phyloP scores from a whole-genome alignment of 805 yeast species.

The Metschnikowia reukaufii region DNA sequence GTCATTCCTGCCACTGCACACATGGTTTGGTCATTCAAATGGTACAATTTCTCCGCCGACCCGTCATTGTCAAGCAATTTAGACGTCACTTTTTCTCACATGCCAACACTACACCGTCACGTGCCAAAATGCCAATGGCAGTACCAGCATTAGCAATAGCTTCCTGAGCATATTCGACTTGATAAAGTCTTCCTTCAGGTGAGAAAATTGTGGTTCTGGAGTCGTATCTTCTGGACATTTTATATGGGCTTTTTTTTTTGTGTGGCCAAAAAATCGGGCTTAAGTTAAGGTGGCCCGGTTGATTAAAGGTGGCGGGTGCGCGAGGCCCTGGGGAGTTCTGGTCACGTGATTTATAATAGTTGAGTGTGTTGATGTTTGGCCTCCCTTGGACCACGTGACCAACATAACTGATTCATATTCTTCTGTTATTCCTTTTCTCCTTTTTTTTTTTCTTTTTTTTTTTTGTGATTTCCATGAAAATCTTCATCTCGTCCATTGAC shows the following conservation, averaged over 20 bases:
- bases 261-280: too few species aligned
- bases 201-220: slow-evolving; percentile 98
- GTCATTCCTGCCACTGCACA: slow-evolving; percentile 99
- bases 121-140: slow-evolving; percentile 72
- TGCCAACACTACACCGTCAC: slow-evolving; percentile 90
- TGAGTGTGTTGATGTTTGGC: too few species aligned
- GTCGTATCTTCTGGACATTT: slow-evolving; percentile 95
- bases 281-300: neutral
- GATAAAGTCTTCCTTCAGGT: slow-evolving; percentile 97
- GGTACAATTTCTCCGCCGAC: slow-evolving; percentile 88
- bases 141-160: slow-evolving; percentile 84
- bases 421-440: too few species aligned
- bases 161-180: slow-evolving; percentile 95
- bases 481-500: slow-evolving; percentile 45
- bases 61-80: slow-evolving; percentile 92
- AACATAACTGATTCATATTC: neutral
- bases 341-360: slow-evolving; percentile 8
- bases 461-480: slow-evolving; percentile 18
- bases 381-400: too few species aligned
- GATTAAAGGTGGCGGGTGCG: slow-evolving; percentile 14
- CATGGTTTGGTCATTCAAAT: slow-evolving; percentile 72
- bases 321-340: neutral
- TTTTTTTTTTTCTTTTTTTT: too few species aligned
- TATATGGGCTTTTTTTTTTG: neutral
- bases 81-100: slow-evolving; percentile 96